These are phyloP conservation scores for Xylaria multiplex DNA, from an alignment of 2,329 filamentous ascomycete genomes.

Conservation along the genomic window DNA sequence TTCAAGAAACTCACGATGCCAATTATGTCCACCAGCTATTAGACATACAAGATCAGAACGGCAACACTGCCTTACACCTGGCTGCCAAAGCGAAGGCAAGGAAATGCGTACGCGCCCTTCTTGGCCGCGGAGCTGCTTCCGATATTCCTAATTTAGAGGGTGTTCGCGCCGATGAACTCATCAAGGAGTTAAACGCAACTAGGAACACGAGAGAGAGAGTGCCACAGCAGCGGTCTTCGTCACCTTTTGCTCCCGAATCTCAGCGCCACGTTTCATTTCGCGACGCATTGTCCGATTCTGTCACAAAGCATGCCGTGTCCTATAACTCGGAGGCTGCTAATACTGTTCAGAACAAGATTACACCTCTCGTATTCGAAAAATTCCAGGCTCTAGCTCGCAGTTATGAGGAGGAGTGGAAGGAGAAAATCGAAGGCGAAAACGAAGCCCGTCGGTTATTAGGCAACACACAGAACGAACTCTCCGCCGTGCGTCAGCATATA, in stretches of 20 bases:
- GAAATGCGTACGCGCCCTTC: slow-evolving; percentile 83
- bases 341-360: slow-evolving; percentile 74
- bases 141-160: slow-evolving; percentile 85
- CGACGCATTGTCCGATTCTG: slow-evolving; percentile 59
- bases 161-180: slow-evolving; percentile 84
- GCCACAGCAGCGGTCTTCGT: slow-evolving; percentile 81
- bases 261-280: slow-evolving; percentile 65
- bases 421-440: slow-evolving; percentile 75
- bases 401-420: slow-evolving; percentile 79
- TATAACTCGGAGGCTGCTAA: slow-evolving; percentile 74
- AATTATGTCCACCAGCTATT: slow-evolving; percentile 81
- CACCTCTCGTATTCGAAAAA: slow-evolving; percentile 75
- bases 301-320: slow-evolving; percentile 53
- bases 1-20: slow-evolving; percentile 80
- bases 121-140: slow-evolving; percentile 82
- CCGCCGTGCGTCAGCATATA: slow-evolving; percentile 67
- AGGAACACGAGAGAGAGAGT: slow-evolving; percentile 70
- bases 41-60: slow-evolving; percentile 83
- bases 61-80: slow-evolving; percentile 84
- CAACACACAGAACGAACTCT: slow-evolving; percentile 75
- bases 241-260: slow-evolving; percentile 71
- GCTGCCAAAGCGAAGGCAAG: slow-evolving; percentile 85
- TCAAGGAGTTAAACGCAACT: slow-evolving; percentile 77
- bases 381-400: slow-evolving; percentile 74
- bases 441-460: slow-evolving; percentile 73